Evolutionary conservation across 2,329 filamentous ascomycete genomes (phyloP).

Genomic region (Trichoderma harzianum): DNA sequence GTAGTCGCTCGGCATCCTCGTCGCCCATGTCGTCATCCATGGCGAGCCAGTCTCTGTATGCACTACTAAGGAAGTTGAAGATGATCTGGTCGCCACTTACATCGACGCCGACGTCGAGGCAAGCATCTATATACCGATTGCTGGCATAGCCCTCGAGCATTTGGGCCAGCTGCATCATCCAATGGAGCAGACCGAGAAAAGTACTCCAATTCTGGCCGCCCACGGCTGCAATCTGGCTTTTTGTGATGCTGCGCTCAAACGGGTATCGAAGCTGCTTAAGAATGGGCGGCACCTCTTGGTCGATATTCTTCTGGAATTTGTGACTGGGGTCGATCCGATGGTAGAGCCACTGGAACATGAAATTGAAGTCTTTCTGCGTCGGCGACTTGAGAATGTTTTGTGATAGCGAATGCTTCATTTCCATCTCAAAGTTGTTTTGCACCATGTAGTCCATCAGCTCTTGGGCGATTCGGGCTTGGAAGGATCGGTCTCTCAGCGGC

Average conservation of each 20-base stretch:
- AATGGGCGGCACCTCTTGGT: conserved; percentile 89
- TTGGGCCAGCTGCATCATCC: conserved; percentile 97
- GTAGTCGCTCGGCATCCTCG: conserved; percentile 73
- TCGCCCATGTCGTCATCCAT: conserved; percentile 87
- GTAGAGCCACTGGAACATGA: conserved; percentile 97
- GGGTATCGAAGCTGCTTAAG: conserved; percentile 93
- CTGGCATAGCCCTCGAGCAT: conserved; percentile 83
- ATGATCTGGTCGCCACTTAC: conserved; percentile 88
- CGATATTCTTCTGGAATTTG: conserved; percentile 89
- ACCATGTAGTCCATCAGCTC: conserved; percentile 90
- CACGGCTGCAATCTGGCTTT: conserved; percentile 90
- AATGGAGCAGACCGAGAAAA: conserved; percentile 89
- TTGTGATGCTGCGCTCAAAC: conserved; percentile 92
- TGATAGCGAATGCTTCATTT: conserved; percentile 92
- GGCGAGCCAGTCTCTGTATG: conserved; percentile 89
- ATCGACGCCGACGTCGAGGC: conserved; percentile 82
- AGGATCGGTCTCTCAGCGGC: conserved; percentile 75
- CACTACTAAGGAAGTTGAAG: conserved; percentile 84
- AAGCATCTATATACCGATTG: conserved; percentile 85
- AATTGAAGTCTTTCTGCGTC: conserved; percentile 97
- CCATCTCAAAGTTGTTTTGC: conserved; percentile 93
- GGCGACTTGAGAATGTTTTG: conserved; percentile 89
- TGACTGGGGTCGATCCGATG: conserved; percentile 93
- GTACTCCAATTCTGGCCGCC: conserved; percentile 97
- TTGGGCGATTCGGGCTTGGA: conserved; percentile 77